Percentiles rank a stretch among this genome's conserved stretches.
Conservation (phyloP, 176 grass and related monocot genomes). For the Tillandsia fasciculata region DNA sequence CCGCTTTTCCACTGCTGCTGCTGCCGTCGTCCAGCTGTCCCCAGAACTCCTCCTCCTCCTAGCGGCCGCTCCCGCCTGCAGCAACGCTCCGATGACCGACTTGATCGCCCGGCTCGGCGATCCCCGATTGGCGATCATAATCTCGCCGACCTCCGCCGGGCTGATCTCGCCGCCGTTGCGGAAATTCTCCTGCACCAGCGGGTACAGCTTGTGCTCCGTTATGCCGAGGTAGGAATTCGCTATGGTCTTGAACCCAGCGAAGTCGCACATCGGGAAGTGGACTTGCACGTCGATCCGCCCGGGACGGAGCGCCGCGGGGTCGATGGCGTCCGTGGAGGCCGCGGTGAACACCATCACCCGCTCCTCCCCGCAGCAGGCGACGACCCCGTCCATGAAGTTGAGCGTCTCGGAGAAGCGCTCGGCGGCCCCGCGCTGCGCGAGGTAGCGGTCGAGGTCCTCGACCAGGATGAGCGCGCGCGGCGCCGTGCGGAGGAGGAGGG, state of each 20-base stretch:
- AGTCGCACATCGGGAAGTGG: conserved; percentile 90
- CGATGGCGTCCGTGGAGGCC: conserved; percentile 50
- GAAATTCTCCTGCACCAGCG: conserved; percentile 89
- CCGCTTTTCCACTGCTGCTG: not conserved
- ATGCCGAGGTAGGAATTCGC: conserved; percentile 81
- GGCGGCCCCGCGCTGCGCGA: conserved; percentile 32
- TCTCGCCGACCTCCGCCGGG: conserved; percentile 94
- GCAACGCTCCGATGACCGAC: conserved; percentile 68
- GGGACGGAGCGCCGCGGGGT: conserved; percentile 75
- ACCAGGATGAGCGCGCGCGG: conserved; percentile 89
- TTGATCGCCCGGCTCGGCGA: conserved; percentile 81
- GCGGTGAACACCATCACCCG: conserved; percentile 93
- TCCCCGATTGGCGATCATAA: conserved; percentile 76
- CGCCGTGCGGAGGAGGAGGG: conserved; percentile 51
- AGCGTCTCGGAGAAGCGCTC: conserved; percentile 28
- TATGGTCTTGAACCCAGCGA: conserved; percentile 72
- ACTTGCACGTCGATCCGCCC: conserved; percentile 82
- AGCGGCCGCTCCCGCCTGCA: conserved; percentile 20
- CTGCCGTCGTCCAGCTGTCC: not conserved
- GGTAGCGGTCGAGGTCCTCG: conserved; percentile 85
- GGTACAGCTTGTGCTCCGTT: conserved; percentile 95
- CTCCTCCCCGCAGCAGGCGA: conserved; percentile 80
- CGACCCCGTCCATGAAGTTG: conserved; percentile 88
- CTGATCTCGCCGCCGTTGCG: conserved; percentile 63
- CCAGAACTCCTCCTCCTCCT: not conserved